Base-by-base conservation (phyloP, 2,329 filamentous ascomycete genomes). In the Davidsoniella neocaledoniae region DNA sequence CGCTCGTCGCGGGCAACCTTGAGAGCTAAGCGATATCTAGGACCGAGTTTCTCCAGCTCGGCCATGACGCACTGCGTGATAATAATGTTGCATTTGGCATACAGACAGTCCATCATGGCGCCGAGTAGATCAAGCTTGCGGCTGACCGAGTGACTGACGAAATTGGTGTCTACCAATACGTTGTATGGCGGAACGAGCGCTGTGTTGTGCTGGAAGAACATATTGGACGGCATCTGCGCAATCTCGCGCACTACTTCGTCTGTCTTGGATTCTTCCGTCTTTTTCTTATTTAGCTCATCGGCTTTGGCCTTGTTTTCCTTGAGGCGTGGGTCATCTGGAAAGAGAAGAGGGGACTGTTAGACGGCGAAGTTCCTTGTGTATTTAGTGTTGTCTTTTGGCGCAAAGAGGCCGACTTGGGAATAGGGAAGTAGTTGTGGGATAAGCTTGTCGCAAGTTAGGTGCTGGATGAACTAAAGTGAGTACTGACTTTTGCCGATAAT, bases 81-180 rank as follows among this genome's bases (percentile, higher is more conserved):
- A 56, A 91, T 82, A 16, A 87, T 86, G 19, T 80, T 86, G 63
- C 85, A 91, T 59, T 93, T 93, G 16, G 90, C 90, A 63, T 88
- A 94, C 4, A 98, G 73, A 49, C 85, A 83, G 63, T 95, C 87
- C 86, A 95, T 94, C 70, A 95, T 85, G 2, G 82, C 80, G 54
- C 90, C 81, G 17, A 94, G 73, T 10, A 96, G 69, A 33, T 88
- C 86, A 17, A 96, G 76, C 68, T 98, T 96, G 57, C 83, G 79
- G 64, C 88, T 84, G 2, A 96, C 85, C 0, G 87, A 91, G 65
- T 94, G 87, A 38, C 80, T 86, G 55, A 94, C 74, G 61, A 94
- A 94, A 62, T 94, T 94, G 63, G 86, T 90, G 64, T 94, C 86
- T 60, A 91, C 74, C 8, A 93, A 76, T 51, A 90, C 75, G 46